Evolutionary conservation across 1,284 basidiomycete genomes (phyloP), one percentile per base, ranked within the genome.

Genomic region (Rhodotorula glutinis): DNA sequence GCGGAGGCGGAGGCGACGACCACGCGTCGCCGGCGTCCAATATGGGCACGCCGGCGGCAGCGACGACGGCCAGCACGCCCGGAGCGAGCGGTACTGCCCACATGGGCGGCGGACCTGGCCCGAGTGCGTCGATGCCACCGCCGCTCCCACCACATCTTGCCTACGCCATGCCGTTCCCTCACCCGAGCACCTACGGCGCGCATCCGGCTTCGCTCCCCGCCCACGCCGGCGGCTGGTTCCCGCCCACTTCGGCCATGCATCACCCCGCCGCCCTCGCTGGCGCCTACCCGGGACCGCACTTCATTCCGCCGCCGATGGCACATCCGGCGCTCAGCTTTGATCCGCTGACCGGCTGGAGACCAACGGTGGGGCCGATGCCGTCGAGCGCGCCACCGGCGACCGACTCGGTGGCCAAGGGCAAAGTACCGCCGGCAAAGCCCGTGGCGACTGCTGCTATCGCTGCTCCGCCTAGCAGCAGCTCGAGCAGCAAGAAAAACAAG

Each of bases 321-420:
- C 25, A 44, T 21, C 16, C 1, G 25, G n/a, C 55, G 41, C 41
- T 57, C 8, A 25, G 41, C 33, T 44, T 57, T 29, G 51, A 57
- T 13, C 53, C 53, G n/a, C 13, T 51, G 54, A 65, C 56, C 13
- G 67, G 67, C 1, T 69, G 67, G 67, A 43, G 49, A 10, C 63
- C 67, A 25, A 46, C 46, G 19, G 25, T 25, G 29, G 43, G 29
- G 23, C 33, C 25, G 30, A 11, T 44, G 49, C 56, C 51, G 25
- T 33, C 44, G 23, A 53, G 51, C 17, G 62, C 62, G 41, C 44
- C 58, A 23, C 44, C 62, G 0, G 41, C 51, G 16, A 57, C 66
- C 49, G 46, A 43, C 2, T n/a, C 55, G 23, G n/a, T 16, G 16
- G 57, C 46, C 17, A 44, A 38, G 29, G 43, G 27, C 43, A 46